Base-by-base conservation (phyloP, 2,329 filamentous ascomycete species). In the Amesomyces nigricolor region DNA sequence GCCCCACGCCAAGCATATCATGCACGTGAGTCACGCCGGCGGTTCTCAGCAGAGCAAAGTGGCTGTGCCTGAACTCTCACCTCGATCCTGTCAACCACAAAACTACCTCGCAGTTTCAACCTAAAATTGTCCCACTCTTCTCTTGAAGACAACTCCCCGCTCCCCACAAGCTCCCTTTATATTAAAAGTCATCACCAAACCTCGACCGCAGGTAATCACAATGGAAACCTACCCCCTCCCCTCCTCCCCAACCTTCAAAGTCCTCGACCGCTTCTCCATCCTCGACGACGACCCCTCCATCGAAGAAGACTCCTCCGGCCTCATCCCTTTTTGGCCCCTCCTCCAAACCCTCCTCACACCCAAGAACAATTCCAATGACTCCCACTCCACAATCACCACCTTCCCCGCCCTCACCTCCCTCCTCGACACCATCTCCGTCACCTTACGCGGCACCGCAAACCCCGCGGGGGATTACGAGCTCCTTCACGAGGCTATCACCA, bases 371-470 rank as follows among this genome's bases (percentile, higher is more conserved):
- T 26, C 22, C 26, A 5, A 47, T 26, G 22, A 30, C 14, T 4
- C 2, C 7, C 16, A 30, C 14, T n/a, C 3, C 2, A 7, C 3
- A 22, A 38, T 54, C 17, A 53, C 35, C 42, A 48, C 57, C 35
- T 35, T 30, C 10, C 1, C 53, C 17, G 45, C 35, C 26, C 52
- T 56, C 14, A 37, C 51, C 50, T 38, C 51, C 46, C 37, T 51
- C 43, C 57, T 59, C 53, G 57, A 59, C 51, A 59, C 57, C 7
- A 56, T 59, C 42, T 51, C 57, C 6, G 22, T 43, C 49, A 59
- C 53, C 6, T 29, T 59, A 2, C 51, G 17, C 46, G 57, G 46
- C 40, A 53, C 57, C 8, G 16, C 53, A 26, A 26, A 39, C 30
- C 57, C 57, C 1, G 57, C 57, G 9, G 47, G 42, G 3, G 53